A percentile compares a stretch with the other conserved stretches of the same genome.
Conservation (phyloP, 1,284 basidiomycete genomes). For the Heterobasidion annosum region DNA sequence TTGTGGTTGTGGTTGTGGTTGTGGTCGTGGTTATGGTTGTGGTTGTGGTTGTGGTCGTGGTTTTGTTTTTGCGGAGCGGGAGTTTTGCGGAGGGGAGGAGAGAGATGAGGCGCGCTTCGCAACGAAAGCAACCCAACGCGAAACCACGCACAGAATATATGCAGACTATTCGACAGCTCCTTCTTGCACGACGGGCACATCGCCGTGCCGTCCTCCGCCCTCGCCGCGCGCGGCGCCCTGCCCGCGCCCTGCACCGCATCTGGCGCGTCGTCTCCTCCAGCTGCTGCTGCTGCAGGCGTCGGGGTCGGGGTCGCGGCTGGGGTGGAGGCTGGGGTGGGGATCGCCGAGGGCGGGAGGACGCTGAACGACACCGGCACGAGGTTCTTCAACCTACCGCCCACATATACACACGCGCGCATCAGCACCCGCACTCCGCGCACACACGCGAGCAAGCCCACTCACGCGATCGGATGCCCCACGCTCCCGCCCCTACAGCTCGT, state of each 20-base stretch:
- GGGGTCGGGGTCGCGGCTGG: slow-evolving; percentile 12
- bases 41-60: too few relatives aligned
- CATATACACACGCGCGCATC: neutral
- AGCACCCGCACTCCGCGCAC: neutral
- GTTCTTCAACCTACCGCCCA: slow-evolving; percentile 53
- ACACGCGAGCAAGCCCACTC: slow-evolving; percentile 19
- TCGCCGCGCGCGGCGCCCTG: slow-evolving; percentile 24
- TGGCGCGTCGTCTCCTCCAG: slow-evolving; percentile 20
- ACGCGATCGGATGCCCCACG: slow-evolving; percentile 69
- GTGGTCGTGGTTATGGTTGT: too few relatives aligned
- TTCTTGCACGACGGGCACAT: slow-evolving; percentile 90
- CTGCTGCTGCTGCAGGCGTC: slow-evolving; percentile 23
- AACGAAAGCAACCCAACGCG: neutral
- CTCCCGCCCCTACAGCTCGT: slow-evolving; percentile 78
- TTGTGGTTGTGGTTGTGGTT: too few relatives aligned
- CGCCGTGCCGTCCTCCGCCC: slow-evolving; percentile 43
- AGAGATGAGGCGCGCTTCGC: neutral
- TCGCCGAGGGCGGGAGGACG: slow-evolving; percentile 23
- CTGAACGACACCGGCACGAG: slow-evolving; percentile 70
- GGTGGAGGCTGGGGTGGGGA: slow-evolving; percentile 13
- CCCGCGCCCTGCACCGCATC: neutral
- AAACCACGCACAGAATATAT: slow-evolving; percentile 54
- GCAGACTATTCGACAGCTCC: slow-evolving; percentile 67
- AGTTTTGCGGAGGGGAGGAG: neutral
- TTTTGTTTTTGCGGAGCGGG: too few relatives aligned